A percentile compares a stretch with the other conserved stretches of the same genome.
phyloP scores from a whole-genome alignment of 2,329 filamentous ascomycete genomes.

The Fusarium annulatum region DNA sequence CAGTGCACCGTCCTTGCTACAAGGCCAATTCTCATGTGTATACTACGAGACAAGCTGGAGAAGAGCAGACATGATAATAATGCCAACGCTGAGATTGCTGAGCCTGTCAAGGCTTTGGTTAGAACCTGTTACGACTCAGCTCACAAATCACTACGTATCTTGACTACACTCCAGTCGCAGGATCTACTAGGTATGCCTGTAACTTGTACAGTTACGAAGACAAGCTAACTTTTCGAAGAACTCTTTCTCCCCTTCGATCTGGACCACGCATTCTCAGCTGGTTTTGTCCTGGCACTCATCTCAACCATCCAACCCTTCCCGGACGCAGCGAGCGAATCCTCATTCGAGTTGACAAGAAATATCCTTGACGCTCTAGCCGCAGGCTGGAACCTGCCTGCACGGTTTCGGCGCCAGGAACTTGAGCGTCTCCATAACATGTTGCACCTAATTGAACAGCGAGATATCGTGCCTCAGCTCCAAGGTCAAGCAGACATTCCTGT shows the following conservation, averaged over 20 bases:
- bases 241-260: not conserved
- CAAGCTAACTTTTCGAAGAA: rapidly evolving
- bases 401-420: not conserved
- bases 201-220: not conserved
- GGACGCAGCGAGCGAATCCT: not conserved
- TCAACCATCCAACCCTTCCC: not conserved
- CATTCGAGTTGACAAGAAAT: not conserved
- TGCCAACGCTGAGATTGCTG: not conserved
- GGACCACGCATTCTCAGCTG: not conserved
- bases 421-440: not conserved
- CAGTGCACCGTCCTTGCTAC: not conserved
- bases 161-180: not conserved
- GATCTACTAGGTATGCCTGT: not conserved
- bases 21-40: not conserved
- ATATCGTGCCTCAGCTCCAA: not conserved
- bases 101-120: not conserved
- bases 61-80: not conserved
- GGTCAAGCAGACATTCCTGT: not conserved
- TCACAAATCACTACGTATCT: not conserved
- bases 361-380: not conserved
- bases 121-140: not conserved
- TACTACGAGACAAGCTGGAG: not conserved
- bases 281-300: not conserved
- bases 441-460: not conserved
- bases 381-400: not conserved